phyloP scores from a whole-genome alignment of 2,329 filamentous ascomycete genomes.

The Pyrenochaeta sp. region DNA sequence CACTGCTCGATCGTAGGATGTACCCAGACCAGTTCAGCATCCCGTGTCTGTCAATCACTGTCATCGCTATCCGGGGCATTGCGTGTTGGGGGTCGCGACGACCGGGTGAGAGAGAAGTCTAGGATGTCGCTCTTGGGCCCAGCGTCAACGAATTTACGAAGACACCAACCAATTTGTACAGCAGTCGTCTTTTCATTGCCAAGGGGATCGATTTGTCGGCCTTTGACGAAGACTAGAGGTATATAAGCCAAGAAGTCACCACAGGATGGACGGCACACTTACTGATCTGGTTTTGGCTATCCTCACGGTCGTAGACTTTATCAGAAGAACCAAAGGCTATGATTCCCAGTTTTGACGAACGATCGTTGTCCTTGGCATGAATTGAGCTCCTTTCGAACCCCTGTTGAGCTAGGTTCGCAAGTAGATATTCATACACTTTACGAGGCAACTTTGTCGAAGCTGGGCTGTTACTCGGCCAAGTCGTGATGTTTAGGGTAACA shows the following conservation, averaged over 20 bases:
- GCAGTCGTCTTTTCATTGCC: conserved; percentile 51
- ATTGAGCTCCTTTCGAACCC: conserved; percentile 42
- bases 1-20: not conserved
- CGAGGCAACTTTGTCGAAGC: conserved; percentile 50
- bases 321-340: conserved; percentile 57
- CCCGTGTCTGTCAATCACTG: conserved; percentile 31
- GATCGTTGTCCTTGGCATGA: conserved; percentile 34
- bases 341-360: conserved; percentile 51
- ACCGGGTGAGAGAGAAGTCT: conserved; percentile 52
- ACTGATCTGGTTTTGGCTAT: conserved; percentile 54
- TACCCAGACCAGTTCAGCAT: conserved; percentile 4
- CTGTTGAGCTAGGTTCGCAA: conserved; percentile 51
- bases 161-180: conserved; percentile 55
- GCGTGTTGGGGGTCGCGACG: conserved; percentile 46
- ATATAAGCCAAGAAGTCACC: not conserved
- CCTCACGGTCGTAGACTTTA: conserved; percentile 57
- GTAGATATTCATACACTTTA: conserved; percentile 55
- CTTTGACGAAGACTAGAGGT: conserved; percentile 51
- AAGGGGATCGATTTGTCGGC: conserved; percentile 51
- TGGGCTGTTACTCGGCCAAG: conserved; percentile 56
- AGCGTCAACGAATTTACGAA: conserved; percentile 55
- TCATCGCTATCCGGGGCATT: conserved; percentile 43
- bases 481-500: conserved; percentile 57
- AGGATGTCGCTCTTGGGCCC: conserved; percentile 54
- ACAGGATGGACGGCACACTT: not conserved